phyloP scores from a whole-genome alignment of 2,329 filamentous ascomycete species.

The Didymella glomerata region DNA sequence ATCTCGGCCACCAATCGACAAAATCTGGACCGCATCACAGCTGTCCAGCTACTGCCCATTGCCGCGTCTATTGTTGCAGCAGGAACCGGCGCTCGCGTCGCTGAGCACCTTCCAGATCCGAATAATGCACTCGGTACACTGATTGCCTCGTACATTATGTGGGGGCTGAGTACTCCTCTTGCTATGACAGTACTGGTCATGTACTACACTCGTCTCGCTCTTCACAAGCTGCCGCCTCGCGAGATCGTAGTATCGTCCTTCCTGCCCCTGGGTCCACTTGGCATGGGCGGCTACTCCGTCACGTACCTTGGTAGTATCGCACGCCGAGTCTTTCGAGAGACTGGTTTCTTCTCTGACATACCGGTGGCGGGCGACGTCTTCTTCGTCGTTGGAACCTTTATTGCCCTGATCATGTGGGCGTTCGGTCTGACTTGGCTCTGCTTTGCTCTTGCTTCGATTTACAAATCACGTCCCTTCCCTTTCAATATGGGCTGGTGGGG shows the following conservation, averaged over 20 bases:
- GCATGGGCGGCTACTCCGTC: slow-evolving; percentile 71
- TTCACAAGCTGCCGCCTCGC: slow-evolving; percentile 71
- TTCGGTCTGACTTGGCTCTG: slow-evolving; percentile 65
- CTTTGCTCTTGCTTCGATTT: slow-evolving; percentile 61
- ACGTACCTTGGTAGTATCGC: slow-evolving; percentile 59
- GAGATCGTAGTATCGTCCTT: slow-evolving; percentile 75
- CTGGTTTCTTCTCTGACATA: slow-evolving; percentile 48
- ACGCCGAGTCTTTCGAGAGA: slow-evolving; percentile 52
- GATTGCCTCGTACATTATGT: slow-evolving; percentile 72
- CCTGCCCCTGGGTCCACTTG: slow-evolving; percentile 71
- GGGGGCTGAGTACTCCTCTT: slow-evolving; percentile 70
- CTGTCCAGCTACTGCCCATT: slow-evolving; percentile 71
- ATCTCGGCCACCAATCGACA: slow-evolving; percentile 56
- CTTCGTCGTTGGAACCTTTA: slow-evolving; percentile 65
- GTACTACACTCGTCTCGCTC: slow-evolving; percentile 73
- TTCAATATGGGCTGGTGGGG: slow-evolving; percentile 73
- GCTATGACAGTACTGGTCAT: slow-evolving; percentile 70
- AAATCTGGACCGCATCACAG: slow-evolving; percentile 62
- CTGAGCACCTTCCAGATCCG: slow-evolving; percentile 64
- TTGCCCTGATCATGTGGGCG: slow-evolving; percentile 65
- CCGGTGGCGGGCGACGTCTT: slow-evolving; percentile 58
- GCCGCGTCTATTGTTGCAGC: slow-evolving; percentile 72
- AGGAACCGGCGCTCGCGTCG: slow-evolving; percentile 70
- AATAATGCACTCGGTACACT: slow-evolving; percentile 68
- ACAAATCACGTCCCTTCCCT: slow-evolving; percentile 57